Conservation (phyloP, 2,329 filamentous ascomycete species). For the Podosphaera xanthii region DNA sequence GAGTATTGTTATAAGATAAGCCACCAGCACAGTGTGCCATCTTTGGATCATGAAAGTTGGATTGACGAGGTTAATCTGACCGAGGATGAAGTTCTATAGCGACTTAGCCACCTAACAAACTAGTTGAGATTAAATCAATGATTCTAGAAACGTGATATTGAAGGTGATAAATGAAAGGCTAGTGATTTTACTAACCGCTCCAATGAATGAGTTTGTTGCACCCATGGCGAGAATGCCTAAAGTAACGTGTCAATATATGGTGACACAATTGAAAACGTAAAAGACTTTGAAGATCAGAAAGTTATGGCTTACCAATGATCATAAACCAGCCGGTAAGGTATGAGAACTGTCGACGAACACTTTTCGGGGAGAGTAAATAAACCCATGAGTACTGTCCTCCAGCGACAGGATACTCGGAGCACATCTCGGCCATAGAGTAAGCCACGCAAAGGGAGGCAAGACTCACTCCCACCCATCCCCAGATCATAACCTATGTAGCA, state of each 20-base stretch:
- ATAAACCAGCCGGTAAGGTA: constrained; percentile 26
- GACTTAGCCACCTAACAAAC: background rate
- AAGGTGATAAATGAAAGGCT: background rate
- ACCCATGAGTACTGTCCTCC: constrained; percentile 36
- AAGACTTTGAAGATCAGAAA: constrained; percentile 2
- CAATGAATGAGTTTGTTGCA: constrained; percentile 28
- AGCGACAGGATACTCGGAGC: constrained; percentile 30
- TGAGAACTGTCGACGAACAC: constrained; percentile 20
- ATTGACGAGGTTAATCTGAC: constrained; percentile 21
- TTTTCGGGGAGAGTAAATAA: constrained; percentile 28
- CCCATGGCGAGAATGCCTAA: constrained; percentile 23
- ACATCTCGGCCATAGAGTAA: constrained; percentile 36
- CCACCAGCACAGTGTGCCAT: constrained; percentile 27
- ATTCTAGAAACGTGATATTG: background rate
- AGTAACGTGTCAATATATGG: background rate
- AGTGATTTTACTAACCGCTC: constrained; percentile 7
- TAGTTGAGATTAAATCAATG: background rate
- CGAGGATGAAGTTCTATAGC: constrained; percentile 5
- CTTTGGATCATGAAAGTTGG: constrained; percentile 18
- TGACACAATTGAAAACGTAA: background rate
- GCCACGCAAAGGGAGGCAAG: constrained; percentile 27
- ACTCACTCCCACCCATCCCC: constrained; percentile 30
- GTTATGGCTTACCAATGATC: constrained; percentile 7
- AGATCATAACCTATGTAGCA: constrained; percentile 35
- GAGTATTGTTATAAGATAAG: constrained; percentile 25